Evolutionary conservation across 139 green algal genomes (phyloP), one percentile per base, ranked within the genome.

Genomic region (Chlorella sp.): DNA sequence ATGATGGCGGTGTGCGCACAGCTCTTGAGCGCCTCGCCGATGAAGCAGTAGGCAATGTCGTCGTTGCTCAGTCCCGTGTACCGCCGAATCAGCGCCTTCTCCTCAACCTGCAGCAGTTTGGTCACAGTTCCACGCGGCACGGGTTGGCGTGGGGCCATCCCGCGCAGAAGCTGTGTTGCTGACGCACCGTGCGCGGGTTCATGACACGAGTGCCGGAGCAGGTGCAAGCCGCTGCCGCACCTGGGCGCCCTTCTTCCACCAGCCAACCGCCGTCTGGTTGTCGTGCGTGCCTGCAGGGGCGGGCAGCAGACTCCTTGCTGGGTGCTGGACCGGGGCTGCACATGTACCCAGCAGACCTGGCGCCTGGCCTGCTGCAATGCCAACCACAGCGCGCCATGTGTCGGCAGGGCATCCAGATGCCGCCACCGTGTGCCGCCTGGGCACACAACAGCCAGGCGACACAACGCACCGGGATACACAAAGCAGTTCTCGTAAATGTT

Each of bases 401-500:
- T n/a, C n/a, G n/a, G n/a, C n/a, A n/a, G n/a, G n/a, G n/a, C n/a
- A n/a, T n/a, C n/a, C n/a, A n/a, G n/a, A n/a, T n/a, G n/a, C n/a
- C n/a, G n/a, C n/a, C n/a, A n/a, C n/a, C n/a, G n/a, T n/a, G n/a
- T n/a, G n/a, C n/a, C n/a, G n/a, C n/a, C n/a, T n/a, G n/a, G n/a
- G n/a, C 44, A 51, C 44, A 51, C 44, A 51, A 9, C 44, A n/a
- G n/a, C 44, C 44, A 51, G 9, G 44, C n/a, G n/a, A n/a, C n/a
- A n/a, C n/a, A 51, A 62, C 86, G 11, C 41, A 91, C 87, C 94
- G 41, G 93, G 91, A 84, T 98, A 98, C 41, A 94, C 92, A 74
- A 98, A 95, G 78, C 90, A 95, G 94, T 99, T 99, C 71, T 96
- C 91, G 83, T 98, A 96, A 89, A 98, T 93, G 88, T 98, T 99